A percentile compares a stretch with the other conserved stretches of the same genome.
phyloP scores from a whole-genome alignment of 2,329 filamentous ascomycete species.

The Colletotrichum ledebouriae region DNA sequence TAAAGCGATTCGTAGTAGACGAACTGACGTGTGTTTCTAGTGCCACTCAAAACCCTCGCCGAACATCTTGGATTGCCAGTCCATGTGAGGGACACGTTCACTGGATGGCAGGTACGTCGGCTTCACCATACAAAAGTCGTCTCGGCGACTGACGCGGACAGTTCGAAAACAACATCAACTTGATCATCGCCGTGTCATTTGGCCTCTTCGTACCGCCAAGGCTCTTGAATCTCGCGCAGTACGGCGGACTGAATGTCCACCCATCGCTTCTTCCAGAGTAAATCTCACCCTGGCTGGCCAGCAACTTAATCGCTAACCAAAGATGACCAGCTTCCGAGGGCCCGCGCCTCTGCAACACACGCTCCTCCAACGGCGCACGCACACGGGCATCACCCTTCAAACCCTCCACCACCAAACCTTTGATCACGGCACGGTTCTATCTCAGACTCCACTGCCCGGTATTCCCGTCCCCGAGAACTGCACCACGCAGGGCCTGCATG shows the following conservation, averaged over 20 bases:
- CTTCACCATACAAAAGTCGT: background rate
- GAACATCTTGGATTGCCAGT: slow-evolving; percentile 73
- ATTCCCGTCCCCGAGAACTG: slow-evolving; percentile 62
- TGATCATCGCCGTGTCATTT: slow-evolving; percentile 94
- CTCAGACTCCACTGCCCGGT: slow-evolving; percentile 74
- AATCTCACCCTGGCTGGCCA: slow-evolving; percentile 23
- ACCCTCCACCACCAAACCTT: slow-evolving; percentile 83
- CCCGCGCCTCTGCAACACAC: slow-evolving; percentile 89
- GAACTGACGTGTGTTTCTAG: slow-evolving; percentile 56
- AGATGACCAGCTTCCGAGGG: slow-evolving; percentile 75
- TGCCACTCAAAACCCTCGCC: slow-evolving; percentile 79
- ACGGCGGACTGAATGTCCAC: slow-evolving; percentile 93
- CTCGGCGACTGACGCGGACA: slow-evolving; percentile 48
- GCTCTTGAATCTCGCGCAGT: slow-evolving; percentile 77
- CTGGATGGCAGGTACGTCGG: slow-evolving; percentile 77
- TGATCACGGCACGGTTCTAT: slow-evolving; percentile 82
- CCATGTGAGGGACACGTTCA: slow-evolving; percentile 86
- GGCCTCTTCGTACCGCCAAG: slow-evolving; percentile 87
- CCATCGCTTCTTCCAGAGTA: slow-evolving; percentile 91
- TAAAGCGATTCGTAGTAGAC: too few relatives aligned
- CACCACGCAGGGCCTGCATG: slow-evolving; percentile 57
- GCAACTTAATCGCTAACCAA: slow-evolving; percentile 23
- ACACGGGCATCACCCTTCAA: slow-evolving; percentile 86
- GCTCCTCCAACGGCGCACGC: slow-evolving; percentile 71
- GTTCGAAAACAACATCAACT: slow-evolving; percentile 74